Evolutionary conservation across 2,329 filamentous ascomycete genomes (phyloP), one percentile per base, ranked within the genome.

Genomic region (Talaromyces sp.): DNA sequence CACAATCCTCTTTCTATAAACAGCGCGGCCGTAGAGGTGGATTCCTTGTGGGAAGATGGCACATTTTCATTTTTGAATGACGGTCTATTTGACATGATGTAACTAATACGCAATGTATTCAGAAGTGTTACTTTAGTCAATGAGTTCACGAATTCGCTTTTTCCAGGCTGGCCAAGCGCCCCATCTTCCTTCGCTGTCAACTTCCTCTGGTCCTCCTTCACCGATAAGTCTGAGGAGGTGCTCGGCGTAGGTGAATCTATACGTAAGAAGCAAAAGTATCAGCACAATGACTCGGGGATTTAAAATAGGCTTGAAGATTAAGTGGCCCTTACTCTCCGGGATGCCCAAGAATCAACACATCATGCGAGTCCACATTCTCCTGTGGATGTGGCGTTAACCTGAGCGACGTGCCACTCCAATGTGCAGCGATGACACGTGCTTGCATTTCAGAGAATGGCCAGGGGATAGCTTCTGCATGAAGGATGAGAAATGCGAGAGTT

Each of bases 401-500:
- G 18, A 55, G 52, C 33, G 52, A 31, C 37, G 52, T 25, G 37
- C 11, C 33, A 39, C 31, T 39, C 52, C 52, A 55, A 23, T 55
- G 31, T 55, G 52, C 52, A 8, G 52, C 52, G 3, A 14, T 18
- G 7, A 55, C 52, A 23, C 52, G 52, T 5, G 52, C 52, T 55
- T 55, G 52, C 52, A 55, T 55, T 23, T 55, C 52, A 23, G 52
- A 55, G 52, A 55, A 55, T 55, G 52, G 52, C 52, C 52, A 55
- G 33, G 52, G 52, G 16, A 55, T 55, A 9, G 52, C 52, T 55
- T 55, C 52, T 55, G 52, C 52, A 12, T 55, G 52, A 21, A 55
- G 52, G 18, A 55, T 18, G 11, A 55, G 52, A 21, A 55, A 55
- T 14, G 52, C 52, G 9, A 55, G 33, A 23, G 52, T 55, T 39